Conservation (phyloP, 1,284 basidiomycete genomes). For the Inonotus obliquus region DNA sequence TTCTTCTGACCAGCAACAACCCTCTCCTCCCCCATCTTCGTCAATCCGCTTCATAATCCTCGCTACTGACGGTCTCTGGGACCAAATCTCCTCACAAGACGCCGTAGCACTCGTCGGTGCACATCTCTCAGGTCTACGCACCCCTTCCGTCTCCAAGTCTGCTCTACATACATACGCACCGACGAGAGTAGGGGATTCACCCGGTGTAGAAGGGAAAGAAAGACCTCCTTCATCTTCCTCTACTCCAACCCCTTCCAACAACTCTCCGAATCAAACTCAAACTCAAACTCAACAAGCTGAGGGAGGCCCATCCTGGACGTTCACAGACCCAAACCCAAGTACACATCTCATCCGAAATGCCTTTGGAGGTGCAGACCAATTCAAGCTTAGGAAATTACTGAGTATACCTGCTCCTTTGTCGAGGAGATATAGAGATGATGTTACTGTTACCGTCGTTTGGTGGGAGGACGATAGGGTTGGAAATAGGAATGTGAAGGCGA, state of each 20-base stretch:
- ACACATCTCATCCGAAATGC: constrained; percentile 94
- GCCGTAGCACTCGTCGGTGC: constrained; percentile 88
- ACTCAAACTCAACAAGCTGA: no score
- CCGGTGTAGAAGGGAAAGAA: constrained; percentile 65
- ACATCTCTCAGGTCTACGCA: constrained; percentile 71
- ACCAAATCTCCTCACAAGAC: constrained; percentile 91
- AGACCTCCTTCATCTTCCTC: constrained; percentile 29
- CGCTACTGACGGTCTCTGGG: constrained; percentile 88
- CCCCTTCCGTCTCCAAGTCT: constrained; percentile 49
- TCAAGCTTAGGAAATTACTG: constrained; percentile 62
- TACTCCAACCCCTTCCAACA: background rate
- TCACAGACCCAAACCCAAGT: constrained; percentile 82
- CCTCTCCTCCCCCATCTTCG: constrained; percentile 10
- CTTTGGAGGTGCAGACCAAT: constrained; percentile 80
- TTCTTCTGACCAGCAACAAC: background rate
- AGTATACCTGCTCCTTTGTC: constrained; percentile 84
- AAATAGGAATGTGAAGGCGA: constrained; percentile 25
- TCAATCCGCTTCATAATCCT: constrained; percentile 58
- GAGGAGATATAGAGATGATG: constrained; percentile 81
- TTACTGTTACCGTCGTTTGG: constrained; percentile 86
- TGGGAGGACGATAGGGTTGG: constrained; percentile 54
- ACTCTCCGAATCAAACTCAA: constrained; percentile 10
- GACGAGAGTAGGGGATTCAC: constrained; percentile 41
- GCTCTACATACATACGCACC: constrained; percentile 50
- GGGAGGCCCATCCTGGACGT: constrained; percentile 64